Base-by-base conservation (phyloP, 306 rosid species). In the Citrullus amarus region DNA sequence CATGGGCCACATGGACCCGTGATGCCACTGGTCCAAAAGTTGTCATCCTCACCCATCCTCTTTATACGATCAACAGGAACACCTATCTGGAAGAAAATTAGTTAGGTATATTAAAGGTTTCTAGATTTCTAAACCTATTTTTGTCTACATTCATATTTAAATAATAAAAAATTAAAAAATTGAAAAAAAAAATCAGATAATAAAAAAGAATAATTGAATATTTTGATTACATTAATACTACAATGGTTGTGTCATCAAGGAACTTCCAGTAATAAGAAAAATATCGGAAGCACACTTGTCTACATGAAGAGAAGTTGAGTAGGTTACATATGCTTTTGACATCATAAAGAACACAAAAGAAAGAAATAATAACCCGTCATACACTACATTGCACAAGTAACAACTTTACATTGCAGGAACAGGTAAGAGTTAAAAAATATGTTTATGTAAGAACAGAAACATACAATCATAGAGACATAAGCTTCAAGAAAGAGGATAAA, bases 1-100 rank as follows among this genome's bases (percentile, higher is more conserved):
- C 98, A 93, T 25, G 98, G 97, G 77, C 98, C 97, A 44, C 98
- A 93, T n/a, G 98, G 98, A 72, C 97, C 98, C 5, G 97, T 85
- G 20, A 78, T 90, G 81, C 98, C 98, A 84, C 96, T 93, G 25
- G 90, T 89, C 97, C 98, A 93, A 83, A 93, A 93, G 86, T 93
- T 93, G 87, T 93, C 98, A 14, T 93, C 97, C 81, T 89, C 89
- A 17, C 96, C 98, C 93, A 93, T 86, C 86, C 90, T 90, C 88
- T 91, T 91, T 83, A 93, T 91, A 43, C 88, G 97, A 75, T 91
- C 88, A 76, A 84, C 53, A 13, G 98, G 97, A 73, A 93, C 89
- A 25, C 98, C 98, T 67, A 93, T 79, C 98, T 93, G 90, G 56
- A 75, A 84, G 77, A 82, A 81, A 69, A 63, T 41, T n/a, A 16